Evolutionary conservation across 2,329 filamentous ascomycete genomes (phyloP), one percentile per base, ranked within the genome.

Genomic region (Penicillium sp.): DNA sequence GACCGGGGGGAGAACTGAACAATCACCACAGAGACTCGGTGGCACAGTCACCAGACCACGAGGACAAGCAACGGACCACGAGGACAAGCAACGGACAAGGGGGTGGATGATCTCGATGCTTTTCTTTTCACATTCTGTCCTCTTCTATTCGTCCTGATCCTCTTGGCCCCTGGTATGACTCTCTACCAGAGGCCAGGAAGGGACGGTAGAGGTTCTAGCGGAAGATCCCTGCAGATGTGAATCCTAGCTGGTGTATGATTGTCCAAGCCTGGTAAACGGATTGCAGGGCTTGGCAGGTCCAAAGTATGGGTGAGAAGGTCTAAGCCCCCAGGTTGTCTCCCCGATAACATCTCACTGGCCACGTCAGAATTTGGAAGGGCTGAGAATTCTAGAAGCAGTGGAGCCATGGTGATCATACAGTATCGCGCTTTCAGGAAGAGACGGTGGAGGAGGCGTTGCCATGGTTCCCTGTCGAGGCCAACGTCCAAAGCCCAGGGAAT

Each of bases 191-290:
- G 40, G 51, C 19, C 35, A 40, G 40, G 22, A 35, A 52, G 6
- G 19, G 19, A 6, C 8, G 13, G 40, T 25, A 11, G 30, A 33
- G 30, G 30, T 13, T 28, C 51, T 40, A 54, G 52, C 37, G 57
- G 46, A 26, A 26, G 42, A 64, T 53, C 60, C 60, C 61, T 60
- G 59, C 37, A 38, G 37, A 37, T 11, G 13, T 22, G 26, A 14
- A 4, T 48, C 16, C 28, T 38, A 38, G 38, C 14, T 51, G 13
- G n/a, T 16, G 25, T 22, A 52, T 38, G 19, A 11, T 19, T 43
- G 5, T 59, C 62, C 59, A 30, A 62, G 63, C 64, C 56, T 35
- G 33, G 38, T 35, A 35, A 40, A 57, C 45, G 22, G 22, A 10
- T 13, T 60, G 42, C 60, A 62, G 14, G 57, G 57, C 19, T 58